phyloP scores from a whole-genome alignment of 1,284 basidiomycete species.

The Sporisorium exsertum region DNA sequence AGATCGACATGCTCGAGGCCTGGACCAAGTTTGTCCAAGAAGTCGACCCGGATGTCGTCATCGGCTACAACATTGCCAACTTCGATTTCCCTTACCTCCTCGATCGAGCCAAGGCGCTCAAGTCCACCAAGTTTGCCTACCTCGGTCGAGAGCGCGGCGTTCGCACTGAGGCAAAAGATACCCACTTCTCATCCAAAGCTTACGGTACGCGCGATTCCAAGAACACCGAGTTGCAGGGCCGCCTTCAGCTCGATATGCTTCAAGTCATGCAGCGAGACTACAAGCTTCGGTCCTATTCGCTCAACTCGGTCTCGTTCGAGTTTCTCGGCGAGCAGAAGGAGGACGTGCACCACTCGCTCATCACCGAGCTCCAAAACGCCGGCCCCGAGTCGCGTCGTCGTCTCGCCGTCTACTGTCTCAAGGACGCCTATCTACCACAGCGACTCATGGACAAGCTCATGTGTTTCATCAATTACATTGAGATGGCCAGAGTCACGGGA shows the following conservation, averaged over 20 bases:
- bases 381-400: slow-evolving; percentile 67
- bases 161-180: slow-evolving; percentile 67
- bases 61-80: slow-evolving; percentile 69
- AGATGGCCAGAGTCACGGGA: slow-evolving; percentile 69
- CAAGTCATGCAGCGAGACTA: slow-evolving; percentile 70
- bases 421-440: slow-evolving; percentile 69
- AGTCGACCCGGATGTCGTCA: slow-evolving; percentile 67
- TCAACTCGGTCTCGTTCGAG: slow-evolving; percentile 69
- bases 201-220: slow-evolving; percentile 69
- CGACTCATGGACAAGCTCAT: slow-evolving; percentile 69
- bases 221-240: slow-evolving; percentile 66
- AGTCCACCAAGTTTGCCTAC: slow-evolving; percentile 64
- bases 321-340: slow-evolving; percentile 69
- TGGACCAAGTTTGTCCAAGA: slow-evolving; percentile 67
- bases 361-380: slow-evolving; percentile 68
- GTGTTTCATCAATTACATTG: slow-evolving; percentile 69
- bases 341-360: slow-evolving; percentile 68
- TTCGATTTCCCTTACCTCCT: slow-evolving; percentile 69
- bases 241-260: slow-evolving; percentile 69
- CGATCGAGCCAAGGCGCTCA: slow-evolving; percentile 66
- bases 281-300: slow-evolving; percentile 67
- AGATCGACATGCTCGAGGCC: slow-evolving; percentile 64
- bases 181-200: slow-evolving; percentile 69
- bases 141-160: slow-evolving; percentile 64
- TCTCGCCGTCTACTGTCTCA: slow-evolving; percentile 68